Evolutionary conservation across 139 green algal species (phyloP).

Genomic region (Choricystis sp.): DNA sequence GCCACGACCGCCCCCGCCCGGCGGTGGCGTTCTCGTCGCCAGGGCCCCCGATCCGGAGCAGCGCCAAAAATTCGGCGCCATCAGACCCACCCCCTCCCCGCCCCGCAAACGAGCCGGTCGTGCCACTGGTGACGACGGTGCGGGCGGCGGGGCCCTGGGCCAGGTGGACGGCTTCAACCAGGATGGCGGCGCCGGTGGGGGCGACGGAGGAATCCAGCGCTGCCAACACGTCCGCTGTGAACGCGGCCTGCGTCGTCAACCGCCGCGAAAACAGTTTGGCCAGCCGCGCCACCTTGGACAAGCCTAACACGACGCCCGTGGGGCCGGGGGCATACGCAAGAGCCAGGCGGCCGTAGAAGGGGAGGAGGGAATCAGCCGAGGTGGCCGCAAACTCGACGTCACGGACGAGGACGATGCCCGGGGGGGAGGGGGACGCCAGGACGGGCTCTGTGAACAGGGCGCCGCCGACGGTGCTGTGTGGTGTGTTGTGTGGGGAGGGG

Average conservation of each 20-base stretch:
- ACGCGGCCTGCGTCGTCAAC: conserved; percentile 47
- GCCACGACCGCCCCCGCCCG: neutral
- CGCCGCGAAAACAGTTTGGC: conserved; percentile 50
- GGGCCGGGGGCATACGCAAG: conserved; percentile 74
- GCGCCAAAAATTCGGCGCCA: conserved; percentile 27
- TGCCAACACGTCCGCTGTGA: conserved; percentile 27
- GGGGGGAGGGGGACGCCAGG: conserved; percentile 10
- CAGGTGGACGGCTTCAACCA: conserved; percentile 50
- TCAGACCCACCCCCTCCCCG: neutral
- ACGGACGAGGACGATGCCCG: conserved; percentile 64
- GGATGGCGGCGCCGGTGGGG: conserved; percentile 33
- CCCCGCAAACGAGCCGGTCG: conserved; percentile 8
- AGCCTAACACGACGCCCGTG: conserved; percentile 52
- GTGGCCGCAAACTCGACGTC: conserved; percentile 86
- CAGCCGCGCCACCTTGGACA: conserved; percentile 73
- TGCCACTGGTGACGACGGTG: conserved; percentile 4
- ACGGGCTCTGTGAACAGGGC: conserved; percentile 67
- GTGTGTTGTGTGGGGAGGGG: neutral
- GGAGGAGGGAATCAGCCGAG: conserved; percentile 56
- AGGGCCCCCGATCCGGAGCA: conserved; percentile 27
- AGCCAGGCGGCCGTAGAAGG: conserved; percentile 78
- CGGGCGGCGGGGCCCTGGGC: conserved; percentile 3
- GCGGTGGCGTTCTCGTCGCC: too few relatives aligned
- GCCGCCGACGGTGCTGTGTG: conserved; percentile 36
- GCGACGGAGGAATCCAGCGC: conserved; percentile 28